Evolutionary conservation across 73 alveolate species (phyloP), one percentile per base, ranked within the genome.

Genomic region (Paraurostyla sp.): DNA sequence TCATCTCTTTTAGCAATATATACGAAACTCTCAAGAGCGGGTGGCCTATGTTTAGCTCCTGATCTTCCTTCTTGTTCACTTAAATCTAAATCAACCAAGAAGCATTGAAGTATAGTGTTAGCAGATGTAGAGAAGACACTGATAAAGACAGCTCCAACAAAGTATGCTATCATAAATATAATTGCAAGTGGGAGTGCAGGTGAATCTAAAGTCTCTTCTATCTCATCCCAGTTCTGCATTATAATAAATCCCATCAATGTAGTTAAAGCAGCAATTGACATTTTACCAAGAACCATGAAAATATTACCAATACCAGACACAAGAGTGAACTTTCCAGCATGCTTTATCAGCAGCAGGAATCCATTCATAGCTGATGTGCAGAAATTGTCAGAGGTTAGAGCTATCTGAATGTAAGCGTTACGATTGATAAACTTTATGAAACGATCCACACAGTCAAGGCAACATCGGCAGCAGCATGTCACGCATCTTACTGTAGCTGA

Each of bases 351-450:
- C 75, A 97, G 85, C 4, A 87, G 80, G 88, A 97, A 97, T 56
- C 97, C 99, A 84, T 97, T 96, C 71, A 93, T 93, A 9, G 99
- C 99, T n/a, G 99, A 97, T 38, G 94, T 69, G 89, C 99, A 89
- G 94, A 97, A 97, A 71, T 88, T 91, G 50, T 97, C 97, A 13
- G 99, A 98, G 40, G 97, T 91, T 46, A 97, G 82, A 46, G 99
- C 98, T n/a, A 96, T 90, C 92, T 97, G 97, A 43, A 94, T 97
- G 88, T 97, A 97, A 30, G 99, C 99, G 85, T 97, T 96, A 46
- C 92, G 93, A 89, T 95, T 96, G 22, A 97, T 83, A 91, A 86
- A 97, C 76, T 96, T 95, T 20, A 97, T 80, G 80, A 92, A 87
- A 88, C 99, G 96, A 80, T 78, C 89, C 0, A 96, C 83, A 88